Conservation (phyloP, 2,329 filamentous ascomycete genomes). For the Claviceps pazoutovae region DNA sequence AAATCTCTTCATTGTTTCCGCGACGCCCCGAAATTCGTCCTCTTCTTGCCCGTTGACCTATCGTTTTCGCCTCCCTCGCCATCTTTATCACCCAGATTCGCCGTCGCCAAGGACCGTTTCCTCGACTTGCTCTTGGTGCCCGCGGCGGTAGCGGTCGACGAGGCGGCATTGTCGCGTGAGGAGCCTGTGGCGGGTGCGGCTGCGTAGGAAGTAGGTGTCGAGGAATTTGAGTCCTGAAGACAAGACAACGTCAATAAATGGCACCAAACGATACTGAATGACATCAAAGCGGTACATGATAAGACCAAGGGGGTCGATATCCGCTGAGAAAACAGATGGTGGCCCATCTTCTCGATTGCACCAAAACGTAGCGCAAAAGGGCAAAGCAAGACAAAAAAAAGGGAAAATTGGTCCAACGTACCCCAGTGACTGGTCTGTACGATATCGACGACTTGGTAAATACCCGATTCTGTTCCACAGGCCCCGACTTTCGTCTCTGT, state of each 20-base stretch:
- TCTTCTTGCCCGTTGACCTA: conserved; percentile 35
- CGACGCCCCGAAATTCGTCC: conserved; percentile 43
- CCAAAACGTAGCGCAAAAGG: neutral
- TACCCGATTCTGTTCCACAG: conserved; percentile 58
- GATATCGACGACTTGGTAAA: conserved; percentile 55
- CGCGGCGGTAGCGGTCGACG: conserved; percentile 38
- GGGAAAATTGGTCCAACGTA: conserved; percentile 9
- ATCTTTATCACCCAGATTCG: conserved; percentile 12
- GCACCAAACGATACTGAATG: neutral
- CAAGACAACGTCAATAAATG: neutral
- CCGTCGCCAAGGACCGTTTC: conserved; percentile 23
- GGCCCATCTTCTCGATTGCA: too few relatives aligned
- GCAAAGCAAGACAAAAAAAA: neutral
- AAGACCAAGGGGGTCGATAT: too few relatives aligned
- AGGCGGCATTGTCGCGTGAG: conserved; percentile 38
- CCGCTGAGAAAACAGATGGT: too few relatives aligned
- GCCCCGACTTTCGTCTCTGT: conserved; percentile 48
- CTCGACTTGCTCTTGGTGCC: conserved; percentile 37
- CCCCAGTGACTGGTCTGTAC: conserved; percentile 33
- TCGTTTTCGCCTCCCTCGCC: conserved; percentile 48
- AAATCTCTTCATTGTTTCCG: conserved; percentile 27
- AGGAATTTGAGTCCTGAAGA: conserved; percentile 29
- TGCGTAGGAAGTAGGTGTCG: conserved; percentile 30
- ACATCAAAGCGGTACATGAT: too few relatives aligned
- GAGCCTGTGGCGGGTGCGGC: conserved; percentile 42